Evolutionary conservation across 139 green algal genomes (phyloP).

Genomic region (Auxenochlorella pyrenoidosa): DNA sequence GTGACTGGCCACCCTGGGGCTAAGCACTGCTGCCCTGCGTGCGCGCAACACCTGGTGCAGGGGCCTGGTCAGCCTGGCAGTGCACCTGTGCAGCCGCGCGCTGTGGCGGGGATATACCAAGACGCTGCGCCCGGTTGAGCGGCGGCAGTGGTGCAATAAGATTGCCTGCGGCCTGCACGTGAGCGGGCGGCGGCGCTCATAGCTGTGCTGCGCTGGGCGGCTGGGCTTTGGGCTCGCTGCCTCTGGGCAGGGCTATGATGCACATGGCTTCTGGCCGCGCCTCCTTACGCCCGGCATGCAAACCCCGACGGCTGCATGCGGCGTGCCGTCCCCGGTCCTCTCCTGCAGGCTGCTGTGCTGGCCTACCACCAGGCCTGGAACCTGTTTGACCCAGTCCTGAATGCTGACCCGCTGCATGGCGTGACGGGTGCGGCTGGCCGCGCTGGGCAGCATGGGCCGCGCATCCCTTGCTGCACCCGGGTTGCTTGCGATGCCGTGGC

Average conservation of each 20-base stretch:
- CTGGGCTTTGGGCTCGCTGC: not conserved
- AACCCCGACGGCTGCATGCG: no score
- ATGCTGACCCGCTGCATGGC: slow-evolving; percentile 36
- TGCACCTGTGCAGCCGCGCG: slow-evolving; percentile 8
- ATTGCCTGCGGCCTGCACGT: slow-evolving; percentile 40
- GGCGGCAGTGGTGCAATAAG: slow-evolving; percentile 45
- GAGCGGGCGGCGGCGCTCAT: not conserved
- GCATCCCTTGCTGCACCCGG: not conserved
- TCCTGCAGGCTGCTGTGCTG: slow-evolving; percentile 39
- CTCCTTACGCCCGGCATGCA: no score
- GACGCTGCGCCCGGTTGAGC: not conserved
- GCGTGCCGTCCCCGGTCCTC: not conserved
- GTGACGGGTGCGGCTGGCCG: slow-evolving; percentile 4
- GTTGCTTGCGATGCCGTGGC: not conserved
- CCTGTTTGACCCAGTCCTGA: slow-evolving; percentile 38
- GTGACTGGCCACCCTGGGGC: no score
- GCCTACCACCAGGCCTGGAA: slow-evolving; percentile 31
- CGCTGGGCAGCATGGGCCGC: not conserved
- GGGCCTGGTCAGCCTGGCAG: slow-evolving; percentile 21
- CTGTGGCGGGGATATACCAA: slow-evolving; percentile 32
- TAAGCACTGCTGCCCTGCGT: not conserved
- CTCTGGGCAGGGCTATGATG: not conserved
- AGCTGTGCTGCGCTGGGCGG: not conserved
- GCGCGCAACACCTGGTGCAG: not conserved
- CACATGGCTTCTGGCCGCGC: not conserved